Evolutionary conservation across 2,329 filamentous ascomycete genomes (phyloP), one percentile per base, ranked within the genome.

Genomic region (Colletotrichum sojae): DNA sequence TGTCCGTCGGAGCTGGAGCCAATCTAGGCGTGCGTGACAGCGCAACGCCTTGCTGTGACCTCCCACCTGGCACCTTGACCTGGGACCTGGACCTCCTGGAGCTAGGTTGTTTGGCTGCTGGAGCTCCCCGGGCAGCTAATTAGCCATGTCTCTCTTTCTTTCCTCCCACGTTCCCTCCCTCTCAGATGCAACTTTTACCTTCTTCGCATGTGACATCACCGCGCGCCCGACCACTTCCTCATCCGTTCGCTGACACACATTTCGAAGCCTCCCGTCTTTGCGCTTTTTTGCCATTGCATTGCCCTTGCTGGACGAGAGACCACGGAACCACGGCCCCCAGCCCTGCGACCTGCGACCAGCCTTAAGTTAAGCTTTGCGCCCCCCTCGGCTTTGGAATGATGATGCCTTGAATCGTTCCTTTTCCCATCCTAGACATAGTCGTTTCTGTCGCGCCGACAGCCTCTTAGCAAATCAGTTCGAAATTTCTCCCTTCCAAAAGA

Each of bases 401-500:
- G 46, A 59, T 59, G 63, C 56, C 59, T 69, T 71, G 55, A 67
- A 16, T 59, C 54, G 20, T 67, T 55, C 20, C 57, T 65, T 45
- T 66, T 58, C 20, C 53, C 53, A 65, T 45, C 31, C 46, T 49
- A 69, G 66, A 69, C 66, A 69, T 46, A 60, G 43, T 49, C 66
- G 55, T 69, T 69, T 51, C 51, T 67, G 66, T 59, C 43, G 55
- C 62, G 55, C 58, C 67, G 48, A 51, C 67, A 48, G 55, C 55
- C 25, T 55, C 36, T 27, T 25, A 25, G 57, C 64, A 62, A 18
- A 69, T 60, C 64, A 62, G n/a, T 31, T 53, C 39, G 49, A 36
- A 54, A 54, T 62, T 40, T 45, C 43, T 36, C 40, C 27, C 66
- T 54, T 71, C 74, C 31, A 52, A 45, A 78, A 66, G 59, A 88